A percentile compares a stretch with the other conserved stretches of the same genome.
Conservation (phyloP, 352 stramenopile genomes). For the Globisporangium solare region DNA sequence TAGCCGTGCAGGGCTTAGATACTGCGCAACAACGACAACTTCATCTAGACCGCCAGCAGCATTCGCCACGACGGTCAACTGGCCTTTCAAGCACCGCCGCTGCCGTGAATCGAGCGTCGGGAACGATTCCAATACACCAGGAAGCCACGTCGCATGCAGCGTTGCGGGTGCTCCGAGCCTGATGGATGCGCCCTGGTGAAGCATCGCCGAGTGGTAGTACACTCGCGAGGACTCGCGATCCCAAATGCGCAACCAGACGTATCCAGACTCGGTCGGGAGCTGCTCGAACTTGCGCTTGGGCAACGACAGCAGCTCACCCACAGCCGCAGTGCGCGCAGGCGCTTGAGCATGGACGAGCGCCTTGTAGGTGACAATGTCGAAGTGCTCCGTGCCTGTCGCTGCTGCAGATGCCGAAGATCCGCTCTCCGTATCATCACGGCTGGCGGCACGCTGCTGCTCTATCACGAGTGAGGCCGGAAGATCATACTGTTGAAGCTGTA, state of each 20-base stretch:
- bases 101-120: constrained; percentile 32
- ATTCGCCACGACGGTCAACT: constrained; percentile 25
- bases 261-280: constrained; percentile 34
- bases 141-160: constrained; percentile 43
- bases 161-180: constrained; percentile 6
- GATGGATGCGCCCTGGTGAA: constrained; percentile 25
- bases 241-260: constrained; percentile 31
- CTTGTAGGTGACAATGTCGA: constrained; percentile 26
- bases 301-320: no score
- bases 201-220: constrained; percentile 32
- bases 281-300: constrained; percentile 10
- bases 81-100: constrained; percentile 44
- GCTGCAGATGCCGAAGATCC: not conserved
- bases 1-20: constrained; percentile 24
- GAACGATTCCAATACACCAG: constrained; percentile 40
- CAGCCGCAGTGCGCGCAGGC: not conserved
- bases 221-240: constrained; percentile 10
- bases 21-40: constrained; percentile 39
- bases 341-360: not conserved
- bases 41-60: constrained; percentile 24
- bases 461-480: constrained; percentile 6
- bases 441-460: constrained; percentile 8
- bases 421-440: not conserved
- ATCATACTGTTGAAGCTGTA: not conserved
- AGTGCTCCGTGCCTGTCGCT: constrained; percentile 22